Evolutionary conservation across 768 basidiomycete genomes (phyloP).

Genomic region (Psilocybe subaeruginosa): DNA sequence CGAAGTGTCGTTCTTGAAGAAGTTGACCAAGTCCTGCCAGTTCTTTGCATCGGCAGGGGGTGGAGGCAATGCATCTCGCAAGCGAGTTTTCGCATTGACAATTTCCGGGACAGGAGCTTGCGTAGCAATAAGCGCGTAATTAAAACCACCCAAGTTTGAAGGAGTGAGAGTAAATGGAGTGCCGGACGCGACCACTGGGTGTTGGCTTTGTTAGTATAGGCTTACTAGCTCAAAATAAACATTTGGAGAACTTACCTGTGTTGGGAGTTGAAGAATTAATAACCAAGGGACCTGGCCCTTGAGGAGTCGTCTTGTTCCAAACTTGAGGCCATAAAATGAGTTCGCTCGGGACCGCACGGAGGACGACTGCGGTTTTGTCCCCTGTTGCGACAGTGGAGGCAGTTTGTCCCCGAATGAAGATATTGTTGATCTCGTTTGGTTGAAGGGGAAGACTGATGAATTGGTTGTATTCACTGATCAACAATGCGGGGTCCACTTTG

Average conservation of each 20-base stretch:
- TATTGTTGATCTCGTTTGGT: neutral
- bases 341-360: neutral
- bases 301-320: neutral
- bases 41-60: neutral
- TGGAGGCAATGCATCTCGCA: neutral
- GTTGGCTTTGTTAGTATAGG: no score
- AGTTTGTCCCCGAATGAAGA: neutral
- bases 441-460: neutral
- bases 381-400: neutral
- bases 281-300: neutral
- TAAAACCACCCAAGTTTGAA: neutral
- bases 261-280: neutral
- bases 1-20: neutral
- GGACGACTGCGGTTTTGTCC: neutral
- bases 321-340: neutral
- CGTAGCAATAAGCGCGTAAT: neutral
- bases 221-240: neutral
- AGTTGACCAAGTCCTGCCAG: neutral
- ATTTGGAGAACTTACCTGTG: neutral
- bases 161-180: neutral
- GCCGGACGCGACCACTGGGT: neutral
- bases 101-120: neutral
- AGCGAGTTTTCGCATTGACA: neutral
- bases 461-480: neutral
- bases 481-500: neutral